These are phyloP conservation scores for Saccharum spontaneum DNA, from an alignment of 176 grass and related monocot genomes.

Conservation along the genomic window DNA sequence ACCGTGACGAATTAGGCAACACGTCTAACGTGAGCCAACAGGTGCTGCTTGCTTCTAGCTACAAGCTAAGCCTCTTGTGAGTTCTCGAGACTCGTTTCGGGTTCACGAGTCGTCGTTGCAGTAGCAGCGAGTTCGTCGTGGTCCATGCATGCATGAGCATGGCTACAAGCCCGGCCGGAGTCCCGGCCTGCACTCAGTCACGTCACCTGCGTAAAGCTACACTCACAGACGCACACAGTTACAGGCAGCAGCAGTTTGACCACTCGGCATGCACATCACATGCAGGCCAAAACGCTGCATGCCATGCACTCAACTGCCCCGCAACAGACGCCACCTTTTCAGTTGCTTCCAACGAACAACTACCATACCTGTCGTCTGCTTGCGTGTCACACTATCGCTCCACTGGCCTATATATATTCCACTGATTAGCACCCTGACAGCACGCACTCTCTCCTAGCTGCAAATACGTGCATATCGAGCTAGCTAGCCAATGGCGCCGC, in stretches of 20 bases:
- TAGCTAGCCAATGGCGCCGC: neutral
- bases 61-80: neutral
- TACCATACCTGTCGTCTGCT: neutral
- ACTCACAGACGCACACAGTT: too few species aligned
- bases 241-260: neutral
- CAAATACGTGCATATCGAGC: neutral
- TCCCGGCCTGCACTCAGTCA: neutral
- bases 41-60: neutral
- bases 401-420: neutral
- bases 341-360: constrained; percentile 65
- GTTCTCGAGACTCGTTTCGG: neutral
- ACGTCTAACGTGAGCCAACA: too few species aligned
- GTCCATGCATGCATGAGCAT: neutral
- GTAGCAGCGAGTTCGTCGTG: neutral
- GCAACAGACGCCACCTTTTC: constrained; percentile 26
- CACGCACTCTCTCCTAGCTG: neutral
- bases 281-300: too few species aligned
- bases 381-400: neutral
- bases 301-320: constrained; percentile 6
- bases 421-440: neutral
- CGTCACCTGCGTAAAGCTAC: too few species aligned
- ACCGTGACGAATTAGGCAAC: neutral
- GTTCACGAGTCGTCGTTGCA: neutral
- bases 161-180: neutral
- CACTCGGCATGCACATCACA: neutral